Base-by-base conservation (phyloP, 768 basidiomycete genomes). In the Boletus tomentosulus region DNA sequence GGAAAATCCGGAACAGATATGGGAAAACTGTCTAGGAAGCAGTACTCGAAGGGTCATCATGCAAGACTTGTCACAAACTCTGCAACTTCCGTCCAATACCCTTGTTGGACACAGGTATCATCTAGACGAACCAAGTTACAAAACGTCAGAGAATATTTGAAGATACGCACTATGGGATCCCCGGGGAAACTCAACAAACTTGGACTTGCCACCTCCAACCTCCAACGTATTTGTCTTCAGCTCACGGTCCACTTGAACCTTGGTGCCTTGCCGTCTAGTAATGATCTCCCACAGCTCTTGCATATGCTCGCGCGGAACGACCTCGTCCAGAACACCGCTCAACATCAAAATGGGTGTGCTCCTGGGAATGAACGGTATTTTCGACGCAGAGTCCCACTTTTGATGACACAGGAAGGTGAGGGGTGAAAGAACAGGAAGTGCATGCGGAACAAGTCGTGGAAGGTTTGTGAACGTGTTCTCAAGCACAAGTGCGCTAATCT, bases 381-480 rank as follows among this genome's bases (percentile, higher is more conserved):
- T 83, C 4, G 79, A 76, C 0, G 80, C 79, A 1, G 89, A 90
- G 63, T 92, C 84, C 93, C 93, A 96, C 66, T 86, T 88, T 68
- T 96, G 84, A 62, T 92, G 85, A 60, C 91, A 87, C 12, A 94
- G 79, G 70, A 87, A 87, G 19, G 90, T 74, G 63, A 93, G 76
- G 3, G 85, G 87, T 0, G 80, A 76, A 30, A 94, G 78, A 31
- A 81, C 66, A 6, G 94, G 94, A 33, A 97, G 73, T 15, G 87
- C 82, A 56, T 83, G 75, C 0, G 92, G 94, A n/a, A 97, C 82
- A 15, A 96, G 81, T 48, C 77, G 79, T 6, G 87, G 87, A 28
- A 98, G 79, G 39, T 88, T 92, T 33, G 87, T 82, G 69, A 97
- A 97, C 0, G 95, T 96, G 68, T 97, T 98, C 74, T 98, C 95